Base-by-base conservation (phyloP, 805 yeast genomes). In the Aciculoconidium aculeatum region DNA sequence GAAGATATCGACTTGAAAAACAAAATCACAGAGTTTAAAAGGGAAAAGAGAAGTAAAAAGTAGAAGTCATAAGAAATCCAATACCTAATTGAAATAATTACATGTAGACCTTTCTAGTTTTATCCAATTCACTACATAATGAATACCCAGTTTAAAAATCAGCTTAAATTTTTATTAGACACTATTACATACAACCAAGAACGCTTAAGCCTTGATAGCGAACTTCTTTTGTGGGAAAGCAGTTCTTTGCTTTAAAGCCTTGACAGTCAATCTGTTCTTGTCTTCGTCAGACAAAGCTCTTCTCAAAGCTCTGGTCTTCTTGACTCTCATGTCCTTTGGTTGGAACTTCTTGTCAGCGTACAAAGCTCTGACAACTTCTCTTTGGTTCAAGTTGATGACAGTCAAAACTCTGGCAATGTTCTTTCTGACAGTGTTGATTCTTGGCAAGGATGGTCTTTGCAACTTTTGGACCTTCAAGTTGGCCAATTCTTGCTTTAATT, bases 231-330 rank as follows among this genome's bases (percentile, higher is more conserved):
- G 88, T 67, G 99, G 97, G 95, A 80, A 87, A 70, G 96, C 95
- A 59, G 77, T 75, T 61, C 77, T 77, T 72, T 75, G 80, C 88
- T 92, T 92, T 71, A 75, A 77, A 65, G 88, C 86, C 77, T 83
- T 87, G 54, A 70, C 81, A 60, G 97, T 90, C 65, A 71, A 68
- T 65, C 72, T 71, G 55, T 75, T 60, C 65, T 84, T 80, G 75
- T 92, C 96, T 69, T 69, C 67, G 62, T 81, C 75, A 68, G 96
- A 78, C 64, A 92, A 77, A 64, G 80, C 77, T 79, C 97, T 84
- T 84, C 98, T 90, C 72, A 90, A 72, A 69, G 98, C 97, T 81
- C 97, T 90, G 72, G 99, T 92, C 83, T 92, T 85, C 90, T 92
- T 92, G 57, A 87, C 95, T 77, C 97, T 90, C 74, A 92, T 79